phyloP scores from a whole-genome alignment of 441 rosid genomes.

The Biscutella laevigata region DNA sequence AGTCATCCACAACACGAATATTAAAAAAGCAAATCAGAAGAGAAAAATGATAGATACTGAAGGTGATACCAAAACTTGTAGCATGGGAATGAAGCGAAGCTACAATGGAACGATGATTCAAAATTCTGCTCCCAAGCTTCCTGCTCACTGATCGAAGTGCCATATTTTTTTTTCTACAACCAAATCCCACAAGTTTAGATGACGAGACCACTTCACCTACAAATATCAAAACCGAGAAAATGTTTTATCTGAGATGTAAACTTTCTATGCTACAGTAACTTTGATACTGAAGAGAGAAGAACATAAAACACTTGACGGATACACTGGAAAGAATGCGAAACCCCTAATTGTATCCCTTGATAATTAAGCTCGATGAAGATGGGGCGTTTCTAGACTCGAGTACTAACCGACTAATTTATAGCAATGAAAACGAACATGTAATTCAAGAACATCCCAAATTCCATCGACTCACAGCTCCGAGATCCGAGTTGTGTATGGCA shows the following conservation, averaged over 20 bases:
- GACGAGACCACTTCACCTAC: constrained; percentile 9
- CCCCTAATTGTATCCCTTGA: not conserved
- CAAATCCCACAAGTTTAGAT: not conserved
- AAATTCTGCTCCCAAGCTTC: constrained; percentile 40
- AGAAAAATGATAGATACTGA: not conserved
- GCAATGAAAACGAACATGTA: not conserved
- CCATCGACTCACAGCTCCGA: constrained; percentile 9
- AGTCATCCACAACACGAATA: not conserved
- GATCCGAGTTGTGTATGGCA: not conserved
- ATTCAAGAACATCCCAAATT: not conserved
- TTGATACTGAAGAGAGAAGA: not conserved
- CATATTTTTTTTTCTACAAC: constrained; percentile 29
- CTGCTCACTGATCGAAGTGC: constrained; percentile 40
- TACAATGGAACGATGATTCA: constrained; percentile 34
- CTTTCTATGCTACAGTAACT: not conserved
- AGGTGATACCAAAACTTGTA: constrained; percentile 76
- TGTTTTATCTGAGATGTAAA: not conserved
- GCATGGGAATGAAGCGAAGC: constrained; percentile 75
- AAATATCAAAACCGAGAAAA: not conserved
- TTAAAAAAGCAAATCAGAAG: not conserved
- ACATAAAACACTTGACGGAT: constrained; percentile 2
- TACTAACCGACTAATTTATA: not conserved
- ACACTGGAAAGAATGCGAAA: not conserved
- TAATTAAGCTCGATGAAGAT: not conserved
- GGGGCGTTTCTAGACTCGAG: not conserved